Evolutionary conservation across 1,284 basidiomycete genomes (phyloP), one percentile per base, ranked within the genome.

Genomic region (Phellinidium pouzarii): DNA sequence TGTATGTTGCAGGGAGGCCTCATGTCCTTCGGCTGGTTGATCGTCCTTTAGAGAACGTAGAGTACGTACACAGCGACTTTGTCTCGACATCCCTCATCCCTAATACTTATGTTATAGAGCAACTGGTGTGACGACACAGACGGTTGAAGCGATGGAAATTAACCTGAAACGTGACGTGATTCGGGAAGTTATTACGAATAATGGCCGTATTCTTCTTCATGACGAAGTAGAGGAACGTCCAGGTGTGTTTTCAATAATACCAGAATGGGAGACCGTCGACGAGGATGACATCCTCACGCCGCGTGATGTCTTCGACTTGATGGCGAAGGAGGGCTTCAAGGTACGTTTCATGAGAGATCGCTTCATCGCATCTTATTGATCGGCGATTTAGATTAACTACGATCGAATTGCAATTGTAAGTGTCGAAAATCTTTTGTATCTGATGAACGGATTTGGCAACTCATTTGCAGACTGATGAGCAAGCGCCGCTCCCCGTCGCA

Each of bases 201-300:
- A 79, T 25, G 94, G 94, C 2, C 82, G 91, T 26, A 82, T 99
- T 34, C 72, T 99, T 3, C 75, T 95, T 1, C 96, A 99, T 60
- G 96, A 99, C 64, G 96, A 99, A 70, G 80, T 95, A 4, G 94
- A 97, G 67, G 93, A 94, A 56, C 79, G 89, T 26, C 89, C 93
- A 0, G 95, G 95, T 1, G 78, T 83, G 2, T 99, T 94, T 69
- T 81, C 84, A 20, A 87, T 94, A 60, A 83, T 93, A 44, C 90
- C 91, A 0, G 76, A 86, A 44, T 96, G 93, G 94, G 92, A 95
- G 68, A 82, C 79, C 4, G 84, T 94, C 23, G 73, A 78, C 2
- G 87, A 92, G 54, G 74, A 79, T 22, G 94, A 99, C 56, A 92
- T 99, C 58, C 82, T 96, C 76, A 99, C 96, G 0, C 95, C 96